These are phyloP conservation scores for Saprolegnia parasitica DNA, from an alignment of 352 stramenopile genomes.

Conservation along the genomic window DNA sequence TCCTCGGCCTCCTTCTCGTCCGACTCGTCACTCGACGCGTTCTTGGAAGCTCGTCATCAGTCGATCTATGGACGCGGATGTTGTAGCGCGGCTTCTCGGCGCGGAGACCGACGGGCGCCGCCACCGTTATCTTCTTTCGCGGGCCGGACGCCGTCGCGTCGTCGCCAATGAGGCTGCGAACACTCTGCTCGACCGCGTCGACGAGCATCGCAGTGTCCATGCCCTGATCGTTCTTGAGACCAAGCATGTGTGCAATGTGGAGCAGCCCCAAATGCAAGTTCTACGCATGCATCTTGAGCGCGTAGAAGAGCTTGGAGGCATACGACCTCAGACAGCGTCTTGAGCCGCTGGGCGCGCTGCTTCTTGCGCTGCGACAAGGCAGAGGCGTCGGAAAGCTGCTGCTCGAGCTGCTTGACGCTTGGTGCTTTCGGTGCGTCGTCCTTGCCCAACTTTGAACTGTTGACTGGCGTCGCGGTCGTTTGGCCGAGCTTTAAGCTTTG, in stretches of 20 bases:
- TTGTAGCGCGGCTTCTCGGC: conserved; percentile 67
- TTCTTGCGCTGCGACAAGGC: conserved; percentile 63
- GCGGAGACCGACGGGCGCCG: conserved; percentile 35
- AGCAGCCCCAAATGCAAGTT: conserved; percentile 70
- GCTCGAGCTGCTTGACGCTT: conserved; percentile 65
- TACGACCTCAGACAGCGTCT: conserved; percentile 55
- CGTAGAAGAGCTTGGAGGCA: neutral
- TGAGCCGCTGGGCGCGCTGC: conserved; percentile 50
- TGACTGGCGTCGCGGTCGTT: conserved; percentile 10
- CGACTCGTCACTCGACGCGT: neutral
- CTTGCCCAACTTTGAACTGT: neutral
- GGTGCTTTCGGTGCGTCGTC: conserved; percentile 32
- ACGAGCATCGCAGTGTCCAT: conserved; percentile 59
- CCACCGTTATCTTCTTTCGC: conserved; percentile 55
- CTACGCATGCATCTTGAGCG: conserved; percentile 30
- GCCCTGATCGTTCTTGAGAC: conserved; percentile 40
- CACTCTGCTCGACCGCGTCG: conserved; percentile 69
- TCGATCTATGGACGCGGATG: conserved; percentile 42
- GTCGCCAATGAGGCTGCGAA: conserved; percentile 68
- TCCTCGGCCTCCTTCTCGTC: conserved; percentile 13
- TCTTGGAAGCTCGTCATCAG: neutral
- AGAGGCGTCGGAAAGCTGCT: conserved; percentile 48
- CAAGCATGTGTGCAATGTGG: conserved; percentile 71
- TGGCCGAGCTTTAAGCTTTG: conserved; percentile 66
- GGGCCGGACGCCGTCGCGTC: conserved; percentile 53